Conservation (phyloP, 225 moss, liverwort and hornwort genomes). For the Bryum argenteum region DNA sequence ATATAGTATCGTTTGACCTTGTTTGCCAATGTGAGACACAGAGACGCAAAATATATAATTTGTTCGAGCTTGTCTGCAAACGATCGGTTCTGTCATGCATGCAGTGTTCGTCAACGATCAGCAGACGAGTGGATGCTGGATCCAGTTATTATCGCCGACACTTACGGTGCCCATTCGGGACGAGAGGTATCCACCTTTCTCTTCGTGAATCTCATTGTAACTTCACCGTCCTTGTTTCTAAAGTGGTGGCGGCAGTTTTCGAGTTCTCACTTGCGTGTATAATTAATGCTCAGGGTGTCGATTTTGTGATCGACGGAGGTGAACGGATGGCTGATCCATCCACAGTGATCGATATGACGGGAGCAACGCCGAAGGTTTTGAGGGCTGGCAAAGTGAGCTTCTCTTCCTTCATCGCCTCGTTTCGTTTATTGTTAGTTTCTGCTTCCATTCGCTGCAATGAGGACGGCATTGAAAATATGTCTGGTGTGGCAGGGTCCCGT, state of each 20-base stretch:
- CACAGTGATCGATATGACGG: slow-evolving; percentile 68
- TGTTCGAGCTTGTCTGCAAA: slow-evolving; percentile 4
- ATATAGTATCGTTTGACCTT: neutral
- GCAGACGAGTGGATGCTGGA: slow-evolving; percentile 72
- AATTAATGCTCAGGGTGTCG: slow-evolving; percentile 53
- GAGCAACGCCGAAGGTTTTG: slow-evolving; percentile 44
- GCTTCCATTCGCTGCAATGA: neutral
- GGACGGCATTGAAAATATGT: too few species aligned
- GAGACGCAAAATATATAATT: too few species aligned
- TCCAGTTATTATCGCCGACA: slow-evolving; percentile 65
- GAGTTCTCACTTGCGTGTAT: neutral
- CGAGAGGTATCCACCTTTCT: slow-evolving; percentile 44
- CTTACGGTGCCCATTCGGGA: slow-evolving; percentile 53
- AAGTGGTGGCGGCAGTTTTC: neutral
- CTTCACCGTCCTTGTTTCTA: neutral
- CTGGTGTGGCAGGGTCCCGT: slow-evolving; percentile 50
- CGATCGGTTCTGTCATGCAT: slow-evolving; percentile 31
- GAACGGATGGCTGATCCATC: slow-evolving; percentile 66
- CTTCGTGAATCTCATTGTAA: neutral
- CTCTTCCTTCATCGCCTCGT: neutral
- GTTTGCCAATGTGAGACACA: neutral
- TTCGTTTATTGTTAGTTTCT: neutral
- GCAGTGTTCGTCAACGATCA: slow-evolving; percentile 59
- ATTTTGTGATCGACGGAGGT: slow-evolving; percentile 68
- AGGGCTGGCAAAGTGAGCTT: slow-evolving; percentile 56